Base-by-base conservation (phyloP, 306 rosid genomes). In the Astragalus membranaceus region DNA sequence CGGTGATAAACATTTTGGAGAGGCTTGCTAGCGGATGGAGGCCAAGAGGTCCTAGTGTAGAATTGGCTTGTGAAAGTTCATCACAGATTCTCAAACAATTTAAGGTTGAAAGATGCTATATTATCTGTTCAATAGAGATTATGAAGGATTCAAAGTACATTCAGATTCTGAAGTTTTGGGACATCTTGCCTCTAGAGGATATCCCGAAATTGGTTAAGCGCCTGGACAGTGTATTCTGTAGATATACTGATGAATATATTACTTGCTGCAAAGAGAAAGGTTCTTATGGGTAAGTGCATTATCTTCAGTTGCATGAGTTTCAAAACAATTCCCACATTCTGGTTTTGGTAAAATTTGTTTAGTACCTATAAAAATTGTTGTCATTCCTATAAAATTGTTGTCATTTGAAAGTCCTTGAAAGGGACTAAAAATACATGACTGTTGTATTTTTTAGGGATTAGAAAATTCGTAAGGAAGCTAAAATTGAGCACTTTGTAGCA, bases 91-190 rank as follows among this genome's bases (percentile, higher is more conserved):
- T 82, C 74, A 83, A 81, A 71, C 73, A 74, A 35, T 81, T 75
- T 59, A 88, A 85, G 82, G 87, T 88, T 12, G 88, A 69, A 76
- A 51, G 47, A 0, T 41, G 57, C 8, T 88, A 69, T 42, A 53
- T 90, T 7, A 54, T 90, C 9, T 75, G 90, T 49, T 74, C 95
- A 47, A 50, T 54, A 3, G 96, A 90, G 44, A 77, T 90, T 6
- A 67, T 23, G 52, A 88, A 81, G 77, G 44, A 60, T 15, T 49
- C 52, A 1, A n/a, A 23, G 0, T 75, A 82, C 54, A 7, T 7
- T 37, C 96, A 88, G 81, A 78, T 86, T 44, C 47, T 90, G 64
- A 90, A 78, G 62, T 63, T 90, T 7, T 88, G 96, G 96, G 88
- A 90, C 15, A 11, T 90, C 5, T 43, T 86, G 52, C 75, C 79